These are phyloP conservation scores for Mycena citricolor DNA, from an alignment of 1,284 basidiomycete species.

Conservation along the genomic window DNA sequence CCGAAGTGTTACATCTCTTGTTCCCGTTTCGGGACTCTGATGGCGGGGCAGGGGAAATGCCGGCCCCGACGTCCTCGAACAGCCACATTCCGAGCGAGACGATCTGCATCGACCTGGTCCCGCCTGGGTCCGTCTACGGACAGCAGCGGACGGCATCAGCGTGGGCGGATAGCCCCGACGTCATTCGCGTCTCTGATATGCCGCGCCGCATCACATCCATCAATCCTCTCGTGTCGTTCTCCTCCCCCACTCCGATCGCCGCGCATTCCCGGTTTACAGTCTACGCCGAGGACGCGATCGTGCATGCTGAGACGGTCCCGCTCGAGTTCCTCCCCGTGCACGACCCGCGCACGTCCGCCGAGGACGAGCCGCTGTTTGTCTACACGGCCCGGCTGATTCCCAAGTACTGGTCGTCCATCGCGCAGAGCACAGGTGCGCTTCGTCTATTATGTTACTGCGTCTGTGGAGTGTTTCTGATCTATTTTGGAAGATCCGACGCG, in stretches of 20 bases:
- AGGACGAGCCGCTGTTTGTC: conserved; percentile 31
- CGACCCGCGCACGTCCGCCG: conserved; percentile 25
- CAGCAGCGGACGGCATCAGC: conserved; percentile 16
- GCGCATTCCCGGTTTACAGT: conserved; percentile 58
- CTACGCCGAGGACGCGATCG: conserved; percentile 42
- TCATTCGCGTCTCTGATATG: conserved; percentile 39
- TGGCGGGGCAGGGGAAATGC: no score
- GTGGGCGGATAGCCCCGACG: conserved; percentile 25
- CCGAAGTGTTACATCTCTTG: conserved; percentile 43
- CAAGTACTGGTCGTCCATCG: conserved; percentile 57
- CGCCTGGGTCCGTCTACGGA: conserved; percentile 28
- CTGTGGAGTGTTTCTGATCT: not conserved
- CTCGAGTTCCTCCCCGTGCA: conserved; percentile 38
- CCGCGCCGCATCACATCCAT: conserved; percentile 56
- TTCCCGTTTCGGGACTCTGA: conserved; percentile 38
- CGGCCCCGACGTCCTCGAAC: conserved; percentile 35
- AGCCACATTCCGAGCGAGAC: no score
- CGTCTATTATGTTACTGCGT: not conserved
- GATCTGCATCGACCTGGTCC: conserved; percentile 62
- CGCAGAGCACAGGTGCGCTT: conserved; percentile 46
- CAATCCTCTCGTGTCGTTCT: conserved; percentile 63
- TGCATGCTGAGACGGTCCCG: conserved; percentile 49
- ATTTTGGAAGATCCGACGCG: conserved; percentile 54
- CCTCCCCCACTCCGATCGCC: conserved; percentile 41
- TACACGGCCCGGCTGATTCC: conserved; percentile 62